Percentiles rank a stretch among this genome's conserved stretches.
Conservation (phyloP, 495 filamentous ascomycete genomes). For the Xylaria cubensis region DNA sequence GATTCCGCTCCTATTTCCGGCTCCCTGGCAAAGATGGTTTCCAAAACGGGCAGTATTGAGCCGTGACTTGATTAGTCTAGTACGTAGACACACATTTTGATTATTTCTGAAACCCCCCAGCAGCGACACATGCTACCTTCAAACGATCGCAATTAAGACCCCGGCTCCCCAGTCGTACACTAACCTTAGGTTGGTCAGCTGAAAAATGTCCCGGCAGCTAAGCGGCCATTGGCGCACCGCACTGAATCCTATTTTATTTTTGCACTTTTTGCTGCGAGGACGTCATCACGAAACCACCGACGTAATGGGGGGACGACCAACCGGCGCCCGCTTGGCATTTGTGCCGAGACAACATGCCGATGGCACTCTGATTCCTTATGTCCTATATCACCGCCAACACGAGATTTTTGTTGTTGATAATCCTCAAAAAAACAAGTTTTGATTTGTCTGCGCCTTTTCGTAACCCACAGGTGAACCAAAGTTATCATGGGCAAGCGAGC, state of each 20-base stretch:
- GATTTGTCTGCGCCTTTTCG: conserved; percentile 10
- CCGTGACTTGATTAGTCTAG: background rate
- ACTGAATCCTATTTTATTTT: conserved; percentile 8
- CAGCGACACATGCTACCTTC: conserved; percentile 4
- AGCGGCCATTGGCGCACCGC: conserved; percentile 20
- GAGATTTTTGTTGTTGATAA: background rate
- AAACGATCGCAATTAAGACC: conserved; percentile 16
- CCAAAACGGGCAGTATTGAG: conserved; percentile 15
- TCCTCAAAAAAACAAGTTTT: conserved; percentile 2
- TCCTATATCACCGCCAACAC: conserved; percentile 1
- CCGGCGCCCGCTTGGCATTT: background rate
- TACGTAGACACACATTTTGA: background rate
- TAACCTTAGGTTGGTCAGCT: conserved; percentile 6
- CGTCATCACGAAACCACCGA: conserved; percentile 24
- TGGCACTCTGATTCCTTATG: background rate
- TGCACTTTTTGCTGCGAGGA: conserved; percentile 4
- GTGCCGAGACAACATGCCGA: conserved; percentile 3
- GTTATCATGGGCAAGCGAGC: conserved; percentile 3
- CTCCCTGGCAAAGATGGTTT: background rate
- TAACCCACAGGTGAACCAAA: conserved; percentile 4
- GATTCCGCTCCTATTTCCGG: background rate
- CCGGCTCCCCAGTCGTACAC: background rate
- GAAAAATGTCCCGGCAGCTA: conserved; percentile 9
- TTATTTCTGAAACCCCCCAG: conserved; percentile 11
- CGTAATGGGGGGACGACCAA: conserved; percentile 9